Conservation (phyloP, 139 green algal genomes). For the Asterochloris sp. region DNA sequence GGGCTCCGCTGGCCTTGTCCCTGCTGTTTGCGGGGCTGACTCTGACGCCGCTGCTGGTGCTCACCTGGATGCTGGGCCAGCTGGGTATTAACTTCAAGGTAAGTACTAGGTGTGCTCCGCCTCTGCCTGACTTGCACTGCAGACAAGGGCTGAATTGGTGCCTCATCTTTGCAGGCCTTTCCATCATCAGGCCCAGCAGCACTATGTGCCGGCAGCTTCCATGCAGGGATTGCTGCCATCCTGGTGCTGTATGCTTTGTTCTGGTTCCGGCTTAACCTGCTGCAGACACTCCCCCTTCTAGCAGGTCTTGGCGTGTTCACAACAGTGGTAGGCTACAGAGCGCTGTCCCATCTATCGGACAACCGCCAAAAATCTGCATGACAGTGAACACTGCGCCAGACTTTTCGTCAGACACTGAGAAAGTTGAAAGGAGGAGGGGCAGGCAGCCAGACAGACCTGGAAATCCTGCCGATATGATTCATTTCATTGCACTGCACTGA, state of each 20-base stretch:
- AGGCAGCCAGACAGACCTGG: neutral
- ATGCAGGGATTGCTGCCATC: slow-evolving; percentile 31
- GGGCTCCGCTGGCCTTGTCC: neutral
- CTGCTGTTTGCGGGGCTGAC: slow-evolving; percentile 1
- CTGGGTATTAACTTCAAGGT: slow-evolving; percentile 14
- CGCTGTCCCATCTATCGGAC: slow-evolving; percentile 1
- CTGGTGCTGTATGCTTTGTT: slow-evolving; percentile 35
- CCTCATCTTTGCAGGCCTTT: neutral
- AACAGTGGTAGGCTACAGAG: neutral
- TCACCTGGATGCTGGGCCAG: neutral
- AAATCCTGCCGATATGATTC: too few species aligned
- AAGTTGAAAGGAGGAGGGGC: neutral
- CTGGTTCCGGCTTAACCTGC: slow-evolving; percentile 35
- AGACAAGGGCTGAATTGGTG: neutral
- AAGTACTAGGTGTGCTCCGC: neutral
- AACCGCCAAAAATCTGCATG: neutral
- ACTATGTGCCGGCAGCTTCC: slow-evolving; percentile 19
- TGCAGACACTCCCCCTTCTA: slow-evolving; percentile 24
- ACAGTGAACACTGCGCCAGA: neutral
- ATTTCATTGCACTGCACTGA: slow-evolving; percentile 31
- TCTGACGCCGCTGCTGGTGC: slow-evolving; percentile 1
- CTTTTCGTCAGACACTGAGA: neutral
- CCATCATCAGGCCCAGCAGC: neutral
- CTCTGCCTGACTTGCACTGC: neutral
- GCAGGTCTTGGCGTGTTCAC: slow-evolving; percentile 5